Percentiles rank a stretch among this genome's conserved stretches.
Evolutionary conservation across 805 yeast species (phyloP).

Genomic region (Metschnikowia kunwiensis): DNA sequence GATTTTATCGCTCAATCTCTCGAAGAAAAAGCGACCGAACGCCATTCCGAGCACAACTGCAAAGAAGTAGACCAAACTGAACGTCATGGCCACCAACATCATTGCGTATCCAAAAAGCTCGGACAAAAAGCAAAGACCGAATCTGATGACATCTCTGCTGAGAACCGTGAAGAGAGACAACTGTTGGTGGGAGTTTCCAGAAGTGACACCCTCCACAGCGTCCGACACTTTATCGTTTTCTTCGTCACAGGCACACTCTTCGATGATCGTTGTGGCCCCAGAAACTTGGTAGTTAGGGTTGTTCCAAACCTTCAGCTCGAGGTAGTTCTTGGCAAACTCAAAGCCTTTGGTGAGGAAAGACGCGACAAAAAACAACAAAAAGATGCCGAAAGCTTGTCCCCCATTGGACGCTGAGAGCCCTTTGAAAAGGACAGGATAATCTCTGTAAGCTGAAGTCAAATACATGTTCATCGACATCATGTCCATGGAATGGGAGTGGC

Average conservation of each 20-base stretch:
- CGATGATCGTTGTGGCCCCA: constrained; percentile 16
- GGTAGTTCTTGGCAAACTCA: constrained; percentile 55
- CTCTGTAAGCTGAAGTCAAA: constrained; percentile 47
- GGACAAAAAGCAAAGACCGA: constrained; percentile 54
- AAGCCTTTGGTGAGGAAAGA: constrained; percentile 60
- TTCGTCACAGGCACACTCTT: constrained; percentile 21
- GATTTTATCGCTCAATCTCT: constrained; percentile 47
- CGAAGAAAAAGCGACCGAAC: constrained; percentile 66
- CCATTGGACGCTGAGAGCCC: constrained; percentile 49
- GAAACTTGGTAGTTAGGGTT: constrained; percentile 30
- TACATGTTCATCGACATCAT: constrained; percentile 54
- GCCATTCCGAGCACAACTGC: constrained; percentile 70
- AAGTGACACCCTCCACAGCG: constrained; percentile 8
- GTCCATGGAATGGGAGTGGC: constrained; percentile 5
- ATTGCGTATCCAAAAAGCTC: constrained; percentile 67
- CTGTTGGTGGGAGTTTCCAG: constrained; percentile 4
- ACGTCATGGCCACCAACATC: constrained; percentile 80
- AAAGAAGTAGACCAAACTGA: constrained; percentile 63
- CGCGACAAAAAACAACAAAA: constrained; percentile 54
- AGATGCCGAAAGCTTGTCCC: constrained; percentile 72
- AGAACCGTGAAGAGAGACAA: constrained; percentile 16
- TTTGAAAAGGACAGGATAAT: constrained; percentile 63
- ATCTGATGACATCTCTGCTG: constrained; percentile 53
- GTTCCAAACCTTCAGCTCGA: constrained; percentile 66
- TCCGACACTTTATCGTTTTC: constrained; percentile 8